Evolutionary conservation across 2,329 filamentous ascomycete genomes (phyloP).

Genomic region (Pseudogymnoascus sp.): DNA sequence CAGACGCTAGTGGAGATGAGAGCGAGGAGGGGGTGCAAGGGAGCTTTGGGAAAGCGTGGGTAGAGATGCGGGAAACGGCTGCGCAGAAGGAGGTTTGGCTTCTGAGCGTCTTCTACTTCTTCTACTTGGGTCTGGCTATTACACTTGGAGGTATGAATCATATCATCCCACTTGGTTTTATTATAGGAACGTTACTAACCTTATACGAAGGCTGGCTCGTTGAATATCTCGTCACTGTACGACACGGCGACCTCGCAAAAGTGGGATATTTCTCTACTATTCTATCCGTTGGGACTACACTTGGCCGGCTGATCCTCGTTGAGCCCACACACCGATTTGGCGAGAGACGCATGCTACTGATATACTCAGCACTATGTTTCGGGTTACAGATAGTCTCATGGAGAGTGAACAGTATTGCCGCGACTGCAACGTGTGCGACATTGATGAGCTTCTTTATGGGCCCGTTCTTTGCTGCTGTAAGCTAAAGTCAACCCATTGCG

Average conservation of each 20-base stretch:
- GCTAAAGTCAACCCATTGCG: constrained; percentile 15
- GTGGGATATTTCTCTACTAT: constrained; percentile 58
- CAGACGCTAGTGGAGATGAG: constrained; percentile 14
- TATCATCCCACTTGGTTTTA: neutral
- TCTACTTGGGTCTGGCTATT: constrained; percentile 49
- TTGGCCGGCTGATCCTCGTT: constrained; percentile 49
- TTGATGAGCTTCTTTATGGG: constrained; percentile 50
- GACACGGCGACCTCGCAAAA: constrained; percentile 46
- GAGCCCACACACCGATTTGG: constrained; percentile 54
- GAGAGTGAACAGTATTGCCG: constrained; percentile 44
- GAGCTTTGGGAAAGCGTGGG: constrained; percentile 31
- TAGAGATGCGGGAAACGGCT: constrained; percentile 40
- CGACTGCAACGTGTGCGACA: neutral
- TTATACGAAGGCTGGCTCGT: constrained; percentile 50
- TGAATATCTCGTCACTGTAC: constrained; percentile 55
- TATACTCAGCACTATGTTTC: constrained; percentile 46
- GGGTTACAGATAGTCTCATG: constrained; percentile 53
- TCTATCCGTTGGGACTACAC: constrained; percentile 49
- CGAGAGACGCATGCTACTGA: constrained; percentile 49
- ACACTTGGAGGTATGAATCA: constrained; percentile 38
- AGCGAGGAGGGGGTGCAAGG: constrained; percentile 19
- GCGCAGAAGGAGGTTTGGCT: constrained; percentile 46
- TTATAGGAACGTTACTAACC: neutral
- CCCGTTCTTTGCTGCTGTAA: constrained; percentile 49
- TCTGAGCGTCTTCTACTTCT: constrained; percentile 57